Percentiles rank a stretch among this genome's conserved stretches.
Evolutionary conservation across 2,329 filamentous ascomycete genomes (phyloP).

Genomic region (Raffaelea deltoideospora): DNA sequence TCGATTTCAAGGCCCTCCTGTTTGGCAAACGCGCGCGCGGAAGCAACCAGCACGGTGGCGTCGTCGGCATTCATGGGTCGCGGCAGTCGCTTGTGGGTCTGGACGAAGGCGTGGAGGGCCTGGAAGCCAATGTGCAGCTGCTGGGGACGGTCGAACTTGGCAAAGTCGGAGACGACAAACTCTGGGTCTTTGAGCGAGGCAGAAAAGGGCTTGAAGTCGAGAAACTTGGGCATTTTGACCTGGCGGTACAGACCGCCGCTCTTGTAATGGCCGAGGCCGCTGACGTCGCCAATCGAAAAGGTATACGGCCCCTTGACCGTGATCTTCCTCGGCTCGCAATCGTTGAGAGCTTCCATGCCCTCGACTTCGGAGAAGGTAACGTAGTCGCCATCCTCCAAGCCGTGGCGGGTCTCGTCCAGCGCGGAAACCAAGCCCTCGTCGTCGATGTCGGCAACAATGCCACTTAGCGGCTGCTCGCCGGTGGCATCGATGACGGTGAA

Average conservation of each 20-base stretch:
- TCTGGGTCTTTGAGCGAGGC: slow-evolving; percentile 74
- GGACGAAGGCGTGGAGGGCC: slow-evolving; percentile 74
- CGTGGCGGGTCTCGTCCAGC: slow-evolving; percentile 86
- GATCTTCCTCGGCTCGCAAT: slow-evolving; percentile 71
- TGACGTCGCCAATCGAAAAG: slow-evolving; percentile 91
- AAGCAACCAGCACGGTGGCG: slow-evolving; percentile 59
- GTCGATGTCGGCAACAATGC: slow-evolving; percentile 81
- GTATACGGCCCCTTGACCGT: slow-evolving; percentile 93
- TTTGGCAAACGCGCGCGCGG: slow-evolving; percentile 59
- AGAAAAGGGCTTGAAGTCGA: slow-evolving; percentile 75
- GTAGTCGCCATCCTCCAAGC: slow-evolving; percentile 89
- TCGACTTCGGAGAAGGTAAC: slow-evolving; percentile 89
- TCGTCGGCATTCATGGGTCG: slow-evolving; percentile 74
- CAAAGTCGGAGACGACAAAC: slow-evolving; percentile 83
- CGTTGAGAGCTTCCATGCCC: slow-evolving; percentile 82
- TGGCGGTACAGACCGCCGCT: slow-evolving; percentile 83
- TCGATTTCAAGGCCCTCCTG: slow-evolving; percentile 68
- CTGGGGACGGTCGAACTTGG: slow-evolving; percentile 89
- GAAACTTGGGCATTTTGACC: slow-evolving; percentile 94
- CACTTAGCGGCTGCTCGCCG: slow-evolving; percentile 73
- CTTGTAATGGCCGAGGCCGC: slow-evolving; percentile 71
- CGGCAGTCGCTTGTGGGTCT: slow-evolving; percentile 60
- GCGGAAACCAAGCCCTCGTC: slow-evolving; percentile 85
- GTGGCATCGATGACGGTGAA: slow-evolving; percentile 84
- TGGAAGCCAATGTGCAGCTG: slow-evolving; percentile 89